Evolutionary conservation across 192 early-diverging fungal species (phyloP), one percentile per base, ranked within the genome.

Genomic region (Spizellomyces sp.): DNA sequence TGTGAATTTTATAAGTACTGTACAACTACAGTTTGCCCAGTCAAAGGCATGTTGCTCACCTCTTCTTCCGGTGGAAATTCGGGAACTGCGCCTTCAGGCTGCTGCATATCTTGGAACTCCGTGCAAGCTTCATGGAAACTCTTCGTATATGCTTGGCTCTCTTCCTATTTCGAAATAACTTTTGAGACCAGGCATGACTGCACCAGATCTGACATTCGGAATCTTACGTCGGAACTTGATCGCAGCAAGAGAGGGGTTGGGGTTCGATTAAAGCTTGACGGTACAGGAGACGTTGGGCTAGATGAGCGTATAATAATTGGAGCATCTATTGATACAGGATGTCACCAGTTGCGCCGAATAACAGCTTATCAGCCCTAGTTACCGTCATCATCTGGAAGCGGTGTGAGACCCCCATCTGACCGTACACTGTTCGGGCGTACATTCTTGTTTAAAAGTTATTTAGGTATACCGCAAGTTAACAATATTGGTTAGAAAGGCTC

Each of bases 401-500:
- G 74, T 10, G 74, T 75, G 1, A 75, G 47, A 19, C 74, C 74
- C 8, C 74, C 74, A n/a, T 48, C 72, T 17, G 72, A 67, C 6
- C 70, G 15, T 6, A 55, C 17, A 43, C 62, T 63, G 54, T 64
- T 56, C 36, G 62, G 45, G 42, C 69, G 69, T 27, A 70, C 12
- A 44, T n/a, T 62, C 58, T 67, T 2, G 27, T 36, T 36, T 36
- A 36, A 36, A 36, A 36, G 0, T 36, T 36, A 3, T 0, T 36
- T 36, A 36, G 27, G 27, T 36, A 0, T 36, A 36, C 27, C 27
- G 27, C 27, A 36, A 36, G 27, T 36, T 36, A 36, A 36, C 27
- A 36, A 36, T 36, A 36, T 36, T 36, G 3, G 27, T 36, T 36
- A 36, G 1, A 36, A 36, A 36, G 27, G 27, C 27, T 36, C 3